phyloP scores from a whole-genome alignment of 331 rosid genomes.

The Arachis monticola region DNA sequence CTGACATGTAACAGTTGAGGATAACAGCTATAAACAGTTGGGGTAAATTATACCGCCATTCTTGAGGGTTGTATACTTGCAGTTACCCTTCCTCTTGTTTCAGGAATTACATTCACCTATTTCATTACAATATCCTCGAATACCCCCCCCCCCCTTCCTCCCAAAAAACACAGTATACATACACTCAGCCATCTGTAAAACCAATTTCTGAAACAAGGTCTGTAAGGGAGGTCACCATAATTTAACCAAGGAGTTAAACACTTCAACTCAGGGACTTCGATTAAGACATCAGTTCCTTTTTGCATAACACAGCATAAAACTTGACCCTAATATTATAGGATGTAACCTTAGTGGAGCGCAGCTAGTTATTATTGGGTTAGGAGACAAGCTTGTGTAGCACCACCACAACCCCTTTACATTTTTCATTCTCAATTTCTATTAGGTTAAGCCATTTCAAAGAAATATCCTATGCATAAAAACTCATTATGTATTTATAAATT shows the following conservation, averaged over 20 bases:
- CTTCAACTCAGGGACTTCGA: too few species aligned
- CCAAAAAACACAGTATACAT: too few species aligned
- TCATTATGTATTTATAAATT: constrained; percentile 27
- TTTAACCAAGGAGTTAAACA: too few species aligned
- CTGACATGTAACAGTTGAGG: constrained; percentile 5
- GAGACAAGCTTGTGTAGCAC: not conserved
- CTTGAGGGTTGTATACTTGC: not conserved
- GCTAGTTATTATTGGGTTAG: not conserved
- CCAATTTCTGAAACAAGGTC: too few species aligned
- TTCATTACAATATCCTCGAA: not conserved
- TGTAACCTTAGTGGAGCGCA: not conserved
- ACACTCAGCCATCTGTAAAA: too few species aligned
- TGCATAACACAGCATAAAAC: not conserved
- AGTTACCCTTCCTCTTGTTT: not conserved
- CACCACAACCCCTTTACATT: not conserved
- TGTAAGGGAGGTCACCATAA: too few species aligned
- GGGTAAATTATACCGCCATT: not conserved
- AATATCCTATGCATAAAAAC: constrained; percentile 18
- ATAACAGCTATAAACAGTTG: not conserved
- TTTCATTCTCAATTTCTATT: constrained; percentile 15
- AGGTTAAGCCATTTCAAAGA: constrained; percentile 19
- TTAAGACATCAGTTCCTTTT: too few species aligned
- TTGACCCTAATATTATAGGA: not conserved
- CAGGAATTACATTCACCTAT: constrained; percentile 26
- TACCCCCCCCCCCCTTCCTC: too few species aligned